Evolutionary conservation across 169 alveolate genomes (phyloP), one percentile per base, ranked within the genome.

Genomic region (Plasmodium inui): DNA sequence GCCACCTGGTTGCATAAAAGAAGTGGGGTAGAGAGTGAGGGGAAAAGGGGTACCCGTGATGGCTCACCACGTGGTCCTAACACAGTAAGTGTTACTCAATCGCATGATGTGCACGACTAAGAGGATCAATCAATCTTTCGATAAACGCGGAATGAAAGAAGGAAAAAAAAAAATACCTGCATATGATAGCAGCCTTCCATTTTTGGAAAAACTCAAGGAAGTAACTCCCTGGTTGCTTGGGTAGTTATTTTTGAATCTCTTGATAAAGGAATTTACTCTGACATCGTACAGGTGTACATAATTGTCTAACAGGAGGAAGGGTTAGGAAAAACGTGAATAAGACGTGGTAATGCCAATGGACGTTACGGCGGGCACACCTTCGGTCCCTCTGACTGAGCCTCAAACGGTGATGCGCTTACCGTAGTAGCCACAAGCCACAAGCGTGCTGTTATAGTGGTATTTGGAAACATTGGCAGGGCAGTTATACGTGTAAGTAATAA

Each of bases 141-240:
- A 55, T 46, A 19, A 82, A 26, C 19, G 32, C 19, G 22, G 28
- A 39, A 84, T 37, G 80, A 73, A 73, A 32, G 22, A 14, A 84
- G 72, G 3, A 74, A 37, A 84, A 84, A 44, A 74, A 76, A 19
- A 61, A n/a, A 26, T 89, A 89, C 94, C 94, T 89, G 81, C 94
- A 79, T 79, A 89, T 0, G 94, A 53, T 22, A 89, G 85, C 12
- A 89, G 41, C 4, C 83, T 41, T 26, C 94, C 94, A 79, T 89
- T 73, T 80, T 89, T 89, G 22, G 94, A 89, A 89, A 89, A 89
- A 26, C 90, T 57, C 50, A 89, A 67, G n/a, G 94, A 89, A 44
- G 94, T 89, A 14, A 89, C 89, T 61, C 94, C 94, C 39, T 89
- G 83, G 46, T 39, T 89, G 73, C 94, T 89, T 32, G 90, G 90